These are phyloP conservation scores for Bolboschoenoplectus hybrid DNA, from an alignment of 202 grass and related monocot species.

Conservation along the genomic window DNA sequence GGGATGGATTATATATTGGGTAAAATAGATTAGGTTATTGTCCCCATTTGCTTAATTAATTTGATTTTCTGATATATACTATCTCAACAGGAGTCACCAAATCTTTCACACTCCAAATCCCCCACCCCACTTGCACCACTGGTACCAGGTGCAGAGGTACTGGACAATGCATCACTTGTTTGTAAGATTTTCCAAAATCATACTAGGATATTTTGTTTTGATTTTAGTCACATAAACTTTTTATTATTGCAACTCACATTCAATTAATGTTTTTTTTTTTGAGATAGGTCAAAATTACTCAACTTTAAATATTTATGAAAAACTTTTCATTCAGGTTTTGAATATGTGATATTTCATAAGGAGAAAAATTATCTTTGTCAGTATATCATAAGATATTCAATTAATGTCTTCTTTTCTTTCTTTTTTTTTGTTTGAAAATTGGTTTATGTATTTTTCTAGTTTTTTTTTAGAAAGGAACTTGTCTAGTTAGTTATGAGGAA, in stretches of 20 bases:
- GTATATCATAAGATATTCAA: too few relatives aligned
- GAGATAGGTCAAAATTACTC: too few relatives aligned
- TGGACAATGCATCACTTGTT: background rate
- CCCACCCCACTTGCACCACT: background rate
- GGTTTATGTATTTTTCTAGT: background rate
- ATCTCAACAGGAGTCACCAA: constrained; percentile 18
- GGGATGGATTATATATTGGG: background rate
- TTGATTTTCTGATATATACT: background rate
- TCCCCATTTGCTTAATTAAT: background rate
- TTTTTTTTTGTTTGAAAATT: background rate
- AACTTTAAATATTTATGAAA: too few relatives aligned
- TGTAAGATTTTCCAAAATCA: background rate
- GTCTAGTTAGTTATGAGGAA: background rate
- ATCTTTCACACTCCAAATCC: background rate
- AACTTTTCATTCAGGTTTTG: too few relatives aligned
- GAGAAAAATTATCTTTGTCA: too few relatives aligned
- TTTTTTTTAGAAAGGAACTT: background rate
- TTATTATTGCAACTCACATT: background rate
- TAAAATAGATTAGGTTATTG: constrained; percentile 25
- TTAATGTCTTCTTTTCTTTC: too few relatives aligned
- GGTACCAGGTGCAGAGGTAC: background rate
- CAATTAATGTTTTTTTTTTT: too few relatives aligned
- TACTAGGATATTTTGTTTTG: background rate
- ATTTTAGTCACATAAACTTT: background rate
- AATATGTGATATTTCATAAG: too few relatives aligned